Base-by-base conservation (phyloP, 2,329 filamentous ascomycete genomes). In the Trichoderma endophyticum region DNA sequence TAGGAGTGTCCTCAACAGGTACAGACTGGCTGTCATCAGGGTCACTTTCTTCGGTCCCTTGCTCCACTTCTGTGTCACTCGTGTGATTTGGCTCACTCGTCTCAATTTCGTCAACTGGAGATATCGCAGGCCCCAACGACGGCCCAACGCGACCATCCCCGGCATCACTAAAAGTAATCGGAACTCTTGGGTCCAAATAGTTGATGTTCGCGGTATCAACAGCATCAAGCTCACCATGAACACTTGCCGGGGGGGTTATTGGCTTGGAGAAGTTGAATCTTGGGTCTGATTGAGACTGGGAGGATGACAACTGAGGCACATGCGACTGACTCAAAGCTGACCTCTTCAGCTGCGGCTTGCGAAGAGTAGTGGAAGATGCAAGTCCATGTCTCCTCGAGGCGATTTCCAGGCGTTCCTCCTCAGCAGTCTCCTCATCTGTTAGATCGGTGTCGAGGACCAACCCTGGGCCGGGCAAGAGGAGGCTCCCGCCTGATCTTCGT, bases 401-500 rank as follows among this genome's bases (percentile, higher is more conserved):
- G 76, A 86, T 83, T 74, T 86, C 84, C 2, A 83, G 75, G 4
- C 79, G 79, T 72, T 86, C 84, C 51, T 85, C 83, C 48, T 83
- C 81, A 18, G 83, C 83, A 0, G 83, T 83, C 15, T 85, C 83
- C 1, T 84, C 82, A 59, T 84, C 83, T 5, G 83, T 85, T 5
- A 85, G 74, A 3, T 78, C 81, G 18, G 80, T 79, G 14, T 85
- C 83, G 0, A 82, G 77, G 4, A 81, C 73, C 12, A 82, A 70
- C 32, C 80, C 81, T 21, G 78, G 78, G 26, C 81, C 81, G 0
- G 80, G 80, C 8, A 82, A 72, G 11, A 83, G 81, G 1, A 88
- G 75, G 73, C 83, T 88, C 56, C 86, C 84, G 5, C 83, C 86
- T 0, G 87, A 89, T 1, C 84, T 86, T 26, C 87, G 82, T 4